Percentiles rank a stretch among this genome's conserved stretches.
These are phyloP conservation scores for Pezicula carpinea DNA, from an alignment of 2,329 filamentous ascomycete species.

Conservation along the genomic window DNA sequence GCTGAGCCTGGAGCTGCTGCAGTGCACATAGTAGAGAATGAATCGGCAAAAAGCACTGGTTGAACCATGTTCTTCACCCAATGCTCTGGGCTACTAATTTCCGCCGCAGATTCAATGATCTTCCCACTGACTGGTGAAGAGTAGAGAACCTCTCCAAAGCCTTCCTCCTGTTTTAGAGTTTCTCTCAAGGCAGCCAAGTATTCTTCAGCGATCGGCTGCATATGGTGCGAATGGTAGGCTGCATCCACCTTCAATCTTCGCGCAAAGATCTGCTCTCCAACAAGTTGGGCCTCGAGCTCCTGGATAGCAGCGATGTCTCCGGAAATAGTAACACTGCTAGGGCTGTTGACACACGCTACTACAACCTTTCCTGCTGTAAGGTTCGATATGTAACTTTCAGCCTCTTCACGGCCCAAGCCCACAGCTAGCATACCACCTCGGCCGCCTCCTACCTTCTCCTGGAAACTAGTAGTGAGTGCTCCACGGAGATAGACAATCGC, in stretches of 20 bases:
- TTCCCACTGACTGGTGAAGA: conserved; percentile 35
- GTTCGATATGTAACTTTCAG: conserved; percentile 1
- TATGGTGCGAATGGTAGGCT: conserved; percentile 27
- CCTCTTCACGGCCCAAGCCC: conserved; percentile 24
- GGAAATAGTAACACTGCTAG: conserved; percentile 18
- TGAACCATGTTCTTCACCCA: conserved; percentile 42
- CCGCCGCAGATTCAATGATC: not conserved
- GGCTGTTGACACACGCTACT: conserved; percentile 30
- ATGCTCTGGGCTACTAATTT: conserved; percentile 30
- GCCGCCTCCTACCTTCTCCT: conserved; percentile 1
- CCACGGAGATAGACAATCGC: conserved; percentile 38
- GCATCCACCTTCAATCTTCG: conserved; percentile 13
- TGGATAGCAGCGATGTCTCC: conserved; percentile 12
- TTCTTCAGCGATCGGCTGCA: conserved; percentile 23
- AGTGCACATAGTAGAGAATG: conserved; percentile 5
- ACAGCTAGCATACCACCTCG: conserved; percentile 51
- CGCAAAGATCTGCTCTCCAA: conserved; percentile 5
- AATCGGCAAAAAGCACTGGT: conserved; percentile 34
- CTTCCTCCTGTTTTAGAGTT: not conserved
- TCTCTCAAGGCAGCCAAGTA: conserved; percentile 11
- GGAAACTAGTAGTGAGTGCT: conserved; percentile 22
- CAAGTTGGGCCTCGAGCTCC: not conserved
- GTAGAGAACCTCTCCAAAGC: conserved; percentile 2
- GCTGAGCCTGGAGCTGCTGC: conserved; percentile 1
- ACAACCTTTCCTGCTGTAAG: conserved; percentile 14